Base-by-base conservation (phyloP, 129 eudicot genomes). In the Escallonia herrerae region DNA sequence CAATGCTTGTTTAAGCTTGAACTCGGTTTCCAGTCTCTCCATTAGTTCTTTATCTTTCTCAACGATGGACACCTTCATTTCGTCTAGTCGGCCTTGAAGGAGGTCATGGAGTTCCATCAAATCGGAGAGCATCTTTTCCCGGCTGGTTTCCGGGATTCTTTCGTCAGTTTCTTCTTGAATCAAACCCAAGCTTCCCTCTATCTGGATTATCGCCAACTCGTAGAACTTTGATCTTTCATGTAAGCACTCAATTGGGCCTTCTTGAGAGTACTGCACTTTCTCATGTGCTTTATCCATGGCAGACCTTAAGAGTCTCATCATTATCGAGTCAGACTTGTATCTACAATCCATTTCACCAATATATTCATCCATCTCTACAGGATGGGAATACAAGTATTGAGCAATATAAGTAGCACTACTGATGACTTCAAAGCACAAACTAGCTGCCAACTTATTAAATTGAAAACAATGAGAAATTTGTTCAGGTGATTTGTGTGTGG, bases 241-340 rank as follows among this genome's bases (percentile, higher is more conserved):
- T 39, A 86, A 43, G 69, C 78, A 79, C 53, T 79, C 84, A 7
- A 90, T 74, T 0, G 84, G 79, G 6, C 82, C 79, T 11, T 78
- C 84, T 65, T 39, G 56, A 2, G 77, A 79, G 33, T 22, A 22
- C 45, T 75, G 79, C 14, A 81, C 76, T 40, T 74, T 83, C 15
- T 75, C 79, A 14, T 90, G 90, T 43, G 90, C 89, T 67, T 81
- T 73, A 42, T 81, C 82, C 86, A 86, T 79, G 56, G 91, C 81
- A 7, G 86, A 74, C 74, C 87, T 78, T 15, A 90, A 43, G 43
- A 84, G 69, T 61, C 73, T 64, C 83, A 86, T 81, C 71, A 77
- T 73, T 61, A 78, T 80, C 0, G 87, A 82, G 56, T 90, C 79
- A 39, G 84, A 61, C 62, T 52, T 80, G 66, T 73, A 64, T 61